A percentile compares a stretch with the other conserved stretches of the same genome.
Conservation (phyloP, 2,329 filamentous ascomycete species). For the Orbilia blumenaviensis region DNA sequence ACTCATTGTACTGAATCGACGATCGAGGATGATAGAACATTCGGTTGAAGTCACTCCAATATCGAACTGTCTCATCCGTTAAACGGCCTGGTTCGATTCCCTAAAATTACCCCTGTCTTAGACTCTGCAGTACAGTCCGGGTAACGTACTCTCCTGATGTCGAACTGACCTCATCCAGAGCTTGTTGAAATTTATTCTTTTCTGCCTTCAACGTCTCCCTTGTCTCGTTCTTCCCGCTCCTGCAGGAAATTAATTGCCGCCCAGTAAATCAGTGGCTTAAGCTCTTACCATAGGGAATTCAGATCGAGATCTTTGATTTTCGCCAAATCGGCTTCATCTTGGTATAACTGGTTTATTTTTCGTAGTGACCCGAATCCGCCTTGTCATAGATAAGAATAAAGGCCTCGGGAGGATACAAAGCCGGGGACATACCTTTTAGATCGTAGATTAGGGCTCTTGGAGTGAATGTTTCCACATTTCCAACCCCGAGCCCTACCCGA, state of each 20-base stretch:
- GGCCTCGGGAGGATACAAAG: not conserved
- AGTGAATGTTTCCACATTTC: conserved; percentile 89
- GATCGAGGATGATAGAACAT: conserved; percentile 92
- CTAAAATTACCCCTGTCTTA: conserved; percentile 33
- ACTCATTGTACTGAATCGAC: conserved; percentile 85
- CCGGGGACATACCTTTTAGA: conserved; percentile 70
- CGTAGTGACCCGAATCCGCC: conserved; percentile 85
- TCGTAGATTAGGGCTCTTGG: conserved; percentile 94
- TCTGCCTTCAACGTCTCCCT: conserved; percentile 33
- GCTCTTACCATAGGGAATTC: conserved; percentile 63
- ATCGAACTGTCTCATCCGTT: conserved; percentile 77
- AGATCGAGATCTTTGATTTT: conserved; percentile 60
- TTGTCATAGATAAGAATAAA: conserved; percentile 23
- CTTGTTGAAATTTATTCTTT: conserved; percentile 42
- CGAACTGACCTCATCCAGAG: conserved; percentile 46
- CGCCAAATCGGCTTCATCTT: conserved; percentile 63
- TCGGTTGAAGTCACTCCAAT: conserved; percentile 95
- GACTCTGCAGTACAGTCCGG: not conserved
- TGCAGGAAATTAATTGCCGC: conserved; percentile 9
- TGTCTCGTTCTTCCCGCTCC: conserved; percentile 46
- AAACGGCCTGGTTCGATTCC: conserved; percentile 73
- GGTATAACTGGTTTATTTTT: conserved; percentile 89
- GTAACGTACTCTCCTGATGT: not conserved
- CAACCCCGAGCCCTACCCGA: conserved; percentile 79
- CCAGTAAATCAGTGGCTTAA: not conserved